Base-by-base conservation (phyloP, 352 stramenopile species). In the Thalassiosira exigua region DNA sequence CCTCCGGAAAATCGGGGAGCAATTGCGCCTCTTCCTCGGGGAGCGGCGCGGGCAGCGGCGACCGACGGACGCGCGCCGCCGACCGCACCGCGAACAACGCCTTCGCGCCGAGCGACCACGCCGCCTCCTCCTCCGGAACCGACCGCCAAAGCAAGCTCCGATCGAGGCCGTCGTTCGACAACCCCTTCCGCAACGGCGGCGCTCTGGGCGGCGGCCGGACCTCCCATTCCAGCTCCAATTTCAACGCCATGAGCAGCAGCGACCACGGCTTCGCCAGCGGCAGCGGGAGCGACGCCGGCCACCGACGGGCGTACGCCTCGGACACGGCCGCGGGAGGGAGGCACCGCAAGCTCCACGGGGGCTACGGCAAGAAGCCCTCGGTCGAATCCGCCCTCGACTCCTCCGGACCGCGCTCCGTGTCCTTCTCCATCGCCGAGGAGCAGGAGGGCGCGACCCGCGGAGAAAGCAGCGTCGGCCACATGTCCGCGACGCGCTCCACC, bases 101-200 rank as follows among this genome's bases (percentile, higher is more conserved):
- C n/a, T n/a, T n/a, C n/a, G n/a, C n/a, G n/a, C n/a, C n/a, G n/a
- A n/a, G n/a, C n/a, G n/a, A n/a, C n/a, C n/a, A n/a, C n/a, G n/a
- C n/a, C n/a, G n/a, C n/a, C n/a, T n/a, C n/a, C n/a, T 12, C 17
- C 21, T 7, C 32, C 9, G 53, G 32, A 24, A 61, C 9, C 53
- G 27, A 24, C 21, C n/a, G 22, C 22, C 53, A 24, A 21, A 61
- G 53, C 52, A 24, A 30, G 39, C 39, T 48, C 11, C 11, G 11
- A n/a, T 48, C 39, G 39, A 11, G 39, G 39, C 39, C 39, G 39
- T 48, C 57, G n/a, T 67, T 67, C 30, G 57, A 67, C 26, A 67
- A 67, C 30, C 57, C 57, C 3, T 67, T 67, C n/a, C 57, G 57
- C 3, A n/a, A n/a, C n/a, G n/a, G n/a, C n/a, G n/a, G n/a, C n/a